A percentile compares a stretch with the other conserved stretches of the same genome.
Evolutionary conservation across 768 basidiomycete species (phyloP).

Genomic region (Serendipita vermifera): DNA sequence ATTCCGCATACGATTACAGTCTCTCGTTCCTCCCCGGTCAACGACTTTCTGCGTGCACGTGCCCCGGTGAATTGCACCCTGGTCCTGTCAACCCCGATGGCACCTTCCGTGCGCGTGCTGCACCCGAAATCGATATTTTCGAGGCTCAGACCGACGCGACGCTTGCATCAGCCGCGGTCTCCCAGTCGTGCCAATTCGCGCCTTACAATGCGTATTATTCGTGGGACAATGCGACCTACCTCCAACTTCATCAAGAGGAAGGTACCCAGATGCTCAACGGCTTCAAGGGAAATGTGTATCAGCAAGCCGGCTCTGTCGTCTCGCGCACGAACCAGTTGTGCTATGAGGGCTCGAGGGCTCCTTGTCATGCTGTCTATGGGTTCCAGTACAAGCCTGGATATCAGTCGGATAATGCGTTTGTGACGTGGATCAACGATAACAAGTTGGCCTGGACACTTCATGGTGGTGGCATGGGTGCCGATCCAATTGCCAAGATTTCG

Average conservation of each 20-base stretch:
- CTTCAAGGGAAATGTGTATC: conserved; percentile 57
- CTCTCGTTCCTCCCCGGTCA: conserved; percentile 81
- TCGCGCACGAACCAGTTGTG: conserved; percentile 44
- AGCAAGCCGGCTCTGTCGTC: conserved; percentile 63
- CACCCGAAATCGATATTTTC: conserved; percentile 87
- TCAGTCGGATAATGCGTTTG: conserved; percentile 52
- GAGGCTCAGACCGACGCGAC: conserved; percentile 61
- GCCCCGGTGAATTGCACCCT: conserved; percentile 73
- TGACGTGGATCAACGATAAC: conserved; percentile 70
- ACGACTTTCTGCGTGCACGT: conserved; percentile 77
- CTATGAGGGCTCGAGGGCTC: conserved; percentile 32
- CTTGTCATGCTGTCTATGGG: conserved; percentile 33
- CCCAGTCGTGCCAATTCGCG: conserved; percentile 69
- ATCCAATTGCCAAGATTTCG: conserved; percentile 42
- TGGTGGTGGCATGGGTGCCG: conserved; percentile 52
- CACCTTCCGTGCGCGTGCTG: conserved; percentile 49
- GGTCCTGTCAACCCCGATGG: conserved; percentile 40
- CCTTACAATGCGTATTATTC: conserved; percentile 63
- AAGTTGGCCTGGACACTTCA: conserved; percentile 59
- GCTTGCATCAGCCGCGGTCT: conserved; percentile 47
- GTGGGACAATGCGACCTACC: conserved; percentile 41
- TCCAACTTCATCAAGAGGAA: conserved; percentile 39
- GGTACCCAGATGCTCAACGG: conserved; percentile 43
- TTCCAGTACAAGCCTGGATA: conserved; percentile 72
- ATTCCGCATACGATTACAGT: conserved; percentile 30